Conservation (phyloP, 768 basidiomycete genomes). For the Vararia minispora region DNA sequence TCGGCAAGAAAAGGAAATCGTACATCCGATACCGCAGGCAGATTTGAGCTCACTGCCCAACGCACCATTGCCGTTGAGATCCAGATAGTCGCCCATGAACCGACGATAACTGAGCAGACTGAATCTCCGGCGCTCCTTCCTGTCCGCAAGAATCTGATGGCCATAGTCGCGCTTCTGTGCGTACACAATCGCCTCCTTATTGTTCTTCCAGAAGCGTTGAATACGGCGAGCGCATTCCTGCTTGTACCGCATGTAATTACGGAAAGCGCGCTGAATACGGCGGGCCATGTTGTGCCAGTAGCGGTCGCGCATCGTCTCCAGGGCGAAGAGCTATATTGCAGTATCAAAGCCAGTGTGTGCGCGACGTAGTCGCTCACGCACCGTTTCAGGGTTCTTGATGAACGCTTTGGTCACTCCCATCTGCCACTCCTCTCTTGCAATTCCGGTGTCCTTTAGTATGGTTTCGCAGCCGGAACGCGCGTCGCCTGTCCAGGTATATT, state of each 20-base stretch:
- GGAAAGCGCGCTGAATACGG: slow-evolving; percentile 92
- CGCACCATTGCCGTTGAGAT: slow-evolving; percentile 71
- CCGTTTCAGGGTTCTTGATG: slow-evolving; percentile 98
- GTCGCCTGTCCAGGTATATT: slow-evolving; percentile 94
- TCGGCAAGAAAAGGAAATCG: slow-evolving; percentile 17
- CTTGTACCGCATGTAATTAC: slow-evolving; percentile 93
- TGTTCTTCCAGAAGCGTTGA: slow-evolving; percentile 97
- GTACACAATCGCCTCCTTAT: slow-evolving; percentile 88
- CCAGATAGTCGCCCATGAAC: slow-evolving; percentile 94
- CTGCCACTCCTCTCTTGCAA: slow-evolving; percentile 96
- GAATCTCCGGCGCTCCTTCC: slow-evolving; percentile 91
- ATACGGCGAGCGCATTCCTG: slow-evolving; percentile 92
- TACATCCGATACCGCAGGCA: slow-evolving; percentile 67
- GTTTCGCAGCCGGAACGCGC: slow-evolving; percentile 83
- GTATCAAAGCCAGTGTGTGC: not conserved
- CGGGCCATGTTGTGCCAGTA: slow-evolving; percentile 99
- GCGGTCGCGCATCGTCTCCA: slow-evolving; percentile 97
- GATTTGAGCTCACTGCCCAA: slow-evolving; percentile 66
- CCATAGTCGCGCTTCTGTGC: slow-evolving; percentile 90
- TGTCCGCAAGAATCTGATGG: slow-evolving; percentile 78
- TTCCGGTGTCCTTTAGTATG: slow-evolving; percentile 92
- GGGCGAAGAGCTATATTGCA: slow-evolving; percentile 72
- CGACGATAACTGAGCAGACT: slow-evolving; percentile 89
- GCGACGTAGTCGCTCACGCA: slow-evolving; percentile 28
- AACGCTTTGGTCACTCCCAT: slow-evolving; percentile 99